Evolutionary conservation across 306 rosid genomes (phyloP).

Genomic region (Neltuma alba): DNA sequence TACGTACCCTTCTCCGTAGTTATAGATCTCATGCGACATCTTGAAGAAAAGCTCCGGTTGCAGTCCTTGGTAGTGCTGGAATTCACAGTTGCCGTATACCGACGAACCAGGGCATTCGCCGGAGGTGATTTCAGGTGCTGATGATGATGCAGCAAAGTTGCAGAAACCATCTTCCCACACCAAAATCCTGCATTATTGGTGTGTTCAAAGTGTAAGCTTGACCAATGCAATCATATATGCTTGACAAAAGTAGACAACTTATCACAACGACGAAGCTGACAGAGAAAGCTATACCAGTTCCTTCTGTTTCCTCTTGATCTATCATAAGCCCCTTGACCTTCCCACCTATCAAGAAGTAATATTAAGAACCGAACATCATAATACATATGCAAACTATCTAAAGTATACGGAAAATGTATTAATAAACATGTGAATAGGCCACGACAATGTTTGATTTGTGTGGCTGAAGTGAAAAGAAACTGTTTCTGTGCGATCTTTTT

Average conservation of each 20-base stretch:
- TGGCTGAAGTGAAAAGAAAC: constrained; percentile 8
- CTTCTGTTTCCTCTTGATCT: constrained; percentile 99
- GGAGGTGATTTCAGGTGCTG: constrained; percentile 67
- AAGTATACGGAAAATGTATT: not conserved
- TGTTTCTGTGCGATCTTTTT: not conserved
- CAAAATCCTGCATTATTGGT: constrained; percentile 70
- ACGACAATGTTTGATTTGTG: constrained; percentile 15
- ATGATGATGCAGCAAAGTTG: constrained; percentile 80
- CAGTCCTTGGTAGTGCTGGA: constrained; percentile 76
- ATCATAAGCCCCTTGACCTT: constrained; percentile 90
- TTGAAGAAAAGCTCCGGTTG: constrained; percentile 98
- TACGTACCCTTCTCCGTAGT: constrained; percentile 94
- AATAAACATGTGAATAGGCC: constrained; percentile 2
- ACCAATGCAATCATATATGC: not conserved
- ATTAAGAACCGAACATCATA: constrained; percentile 17
- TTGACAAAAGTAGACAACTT: not conserved
- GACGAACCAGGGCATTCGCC: constrained; percentile 65
- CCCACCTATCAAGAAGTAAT: constrained; percentile 72
- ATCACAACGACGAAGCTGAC: not conserved
- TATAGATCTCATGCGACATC: constrained; percentile 99
- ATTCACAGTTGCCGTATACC: constrained; percentile 66
- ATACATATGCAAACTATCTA: not conserved
- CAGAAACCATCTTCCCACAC: constrained; percentile 99
- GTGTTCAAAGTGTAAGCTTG: not conserved
- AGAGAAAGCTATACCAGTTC: constrained; percentile 62